Percentiles rank a stretch among this genome's conserved stretches.
Conservation (phyloP, 208 protist genomes). For the Crithidia bombi region DNA sequence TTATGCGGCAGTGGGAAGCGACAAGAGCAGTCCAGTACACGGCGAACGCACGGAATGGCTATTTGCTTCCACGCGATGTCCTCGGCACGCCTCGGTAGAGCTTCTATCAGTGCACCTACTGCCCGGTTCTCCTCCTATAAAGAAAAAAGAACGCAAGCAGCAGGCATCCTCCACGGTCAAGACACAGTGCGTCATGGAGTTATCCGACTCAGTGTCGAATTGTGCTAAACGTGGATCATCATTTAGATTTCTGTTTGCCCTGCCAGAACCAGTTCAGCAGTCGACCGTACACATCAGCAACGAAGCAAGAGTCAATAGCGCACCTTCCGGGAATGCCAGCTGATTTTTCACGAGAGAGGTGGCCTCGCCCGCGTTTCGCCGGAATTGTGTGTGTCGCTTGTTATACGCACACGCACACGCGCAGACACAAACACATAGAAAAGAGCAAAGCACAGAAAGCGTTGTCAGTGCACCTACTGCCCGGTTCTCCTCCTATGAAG, state of each 20-base stretch:
- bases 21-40: constrained; percentile 41
- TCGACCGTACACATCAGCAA: not conserved
- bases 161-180: constrained; percentile 30
- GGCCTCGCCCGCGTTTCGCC: too few species aligned
- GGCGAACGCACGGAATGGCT: too few species aligned
- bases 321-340: too few species aligned
- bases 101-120: constrained; percentile 20
- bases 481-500: not conserved
- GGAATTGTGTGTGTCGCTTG: too few species aligned
- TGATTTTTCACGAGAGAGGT: too few species aligned
- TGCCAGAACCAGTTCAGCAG: too few species aligned
- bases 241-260: not conserved
- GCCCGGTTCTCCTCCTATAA: not conserved
- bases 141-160: not conserved
- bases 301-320: not conserved
- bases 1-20: constrained; percentile 36
- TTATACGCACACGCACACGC: not conserved
- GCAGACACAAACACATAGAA: not conserved
- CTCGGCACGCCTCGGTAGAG: too few species aligned
- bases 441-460: too few species aligned
- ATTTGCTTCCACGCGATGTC: too few species aligned
- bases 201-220: constrained; percentile 53
- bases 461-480: constrained; percentile 15
- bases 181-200: constrained; percentile 41
- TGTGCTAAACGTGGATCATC: constrained; percentile 44